Evolutionary conservation across 2,329 filamentous ascomycete species (phyloP).

Genomic region (Ascosphaera aggregata): DNA sequence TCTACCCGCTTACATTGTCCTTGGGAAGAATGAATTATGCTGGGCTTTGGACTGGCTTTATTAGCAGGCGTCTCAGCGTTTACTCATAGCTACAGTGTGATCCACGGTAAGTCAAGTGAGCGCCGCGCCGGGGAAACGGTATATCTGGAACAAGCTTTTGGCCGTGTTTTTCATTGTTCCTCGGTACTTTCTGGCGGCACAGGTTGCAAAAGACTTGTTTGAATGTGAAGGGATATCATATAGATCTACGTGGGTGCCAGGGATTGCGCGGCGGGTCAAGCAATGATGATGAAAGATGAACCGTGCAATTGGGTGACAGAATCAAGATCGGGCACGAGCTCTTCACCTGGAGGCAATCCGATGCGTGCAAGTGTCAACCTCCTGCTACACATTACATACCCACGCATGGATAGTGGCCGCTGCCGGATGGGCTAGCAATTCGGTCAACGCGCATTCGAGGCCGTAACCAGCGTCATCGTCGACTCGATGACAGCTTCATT

Average conservation of each 20-base stretch:
- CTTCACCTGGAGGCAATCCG: neutral
- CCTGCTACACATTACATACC: too few species aligned
- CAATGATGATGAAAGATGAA: too few species aligned
- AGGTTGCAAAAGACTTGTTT: neutral
- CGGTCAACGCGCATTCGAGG: neutral
- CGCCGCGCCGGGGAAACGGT: too few species aligned
- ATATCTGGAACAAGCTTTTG: too few species aligned
- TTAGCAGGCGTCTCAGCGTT: neutral
- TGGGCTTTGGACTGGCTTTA: neutral
- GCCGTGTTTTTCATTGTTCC: too few species aligned
- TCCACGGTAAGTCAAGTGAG: too few species aligned
- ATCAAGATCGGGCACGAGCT: neutral
- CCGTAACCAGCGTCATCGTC: neutral
- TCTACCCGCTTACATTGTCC: neutral
- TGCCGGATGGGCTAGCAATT: neutral
- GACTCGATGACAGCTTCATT: too few species aligned
- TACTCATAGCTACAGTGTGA: neutral
- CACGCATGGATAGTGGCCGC: too few species aligned
- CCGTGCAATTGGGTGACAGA: too few species aligned
- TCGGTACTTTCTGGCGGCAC: neutral
- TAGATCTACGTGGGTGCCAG: neutral
- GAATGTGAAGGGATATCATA: neutral
- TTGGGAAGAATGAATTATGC: neutral
- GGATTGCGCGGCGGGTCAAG: neutral
- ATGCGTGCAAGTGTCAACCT: neutral